A percentile compares a stretch with the other conserved stretches of the same genome.
phyloP scores from a whole-genome alignment of 2,329 filamentous ascomycete species.

The Dactylonectria estremocensis region DNA sequence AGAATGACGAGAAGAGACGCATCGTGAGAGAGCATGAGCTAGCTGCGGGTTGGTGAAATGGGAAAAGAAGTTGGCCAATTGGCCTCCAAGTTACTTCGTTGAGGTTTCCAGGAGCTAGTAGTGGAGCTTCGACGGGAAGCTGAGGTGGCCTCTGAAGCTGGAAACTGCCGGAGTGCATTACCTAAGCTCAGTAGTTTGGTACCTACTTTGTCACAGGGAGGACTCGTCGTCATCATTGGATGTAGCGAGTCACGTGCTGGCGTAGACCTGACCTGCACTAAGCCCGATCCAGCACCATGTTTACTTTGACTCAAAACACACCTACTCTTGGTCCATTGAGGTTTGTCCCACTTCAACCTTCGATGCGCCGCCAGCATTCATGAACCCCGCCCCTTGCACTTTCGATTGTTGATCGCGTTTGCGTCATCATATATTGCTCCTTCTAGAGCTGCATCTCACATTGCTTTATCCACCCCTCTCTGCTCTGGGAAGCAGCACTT shows the following conservation, averaged over 20 bases:
- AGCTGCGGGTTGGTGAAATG: slow-evolving; percentile 8
- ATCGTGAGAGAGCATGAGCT: slow-evolving; percentile 64
- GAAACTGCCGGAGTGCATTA: slow-evolving; percentile 34
- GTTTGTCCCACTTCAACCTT: slow-evolving; percentile 34
- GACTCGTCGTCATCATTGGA: slow-evolving; percentile 26
- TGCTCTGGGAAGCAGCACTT: background rate
- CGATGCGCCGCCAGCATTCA: slow-evolving; percentile 23
- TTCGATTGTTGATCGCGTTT: slow-evolving; percentile 17
- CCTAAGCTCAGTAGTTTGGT: slow-evolving; percentile 36
- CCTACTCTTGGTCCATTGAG: background rate
- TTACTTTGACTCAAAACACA: slow-evolving; percentile 52
- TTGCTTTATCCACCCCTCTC: background rate
- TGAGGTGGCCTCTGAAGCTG: slow-evolving; percentile 54
- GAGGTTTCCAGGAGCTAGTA: slow-evolving; percentile 12
- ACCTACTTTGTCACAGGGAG: too few species aligned
- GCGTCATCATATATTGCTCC: slow-evolving; percentile 15
- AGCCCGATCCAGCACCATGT: slow-evolving; percentile 48
- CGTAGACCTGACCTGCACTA: slow-evolving; percentile 31
- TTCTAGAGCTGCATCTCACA: background rate
- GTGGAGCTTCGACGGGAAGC: slow-evolving; percentile 49
- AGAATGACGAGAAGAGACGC: slow-evolving; percentile 76
- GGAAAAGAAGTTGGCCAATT: slow-evolving; percentile 41
- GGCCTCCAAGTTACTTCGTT: slow-evolving; percentile 38
- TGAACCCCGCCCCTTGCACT: slow-evolving; percentile 21
- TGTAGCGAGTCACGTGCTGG: slow-evolving; percentile 31